Conservation (phyloP, 108 stramenopile species). For the Mediolabrus comicus region DNA sequence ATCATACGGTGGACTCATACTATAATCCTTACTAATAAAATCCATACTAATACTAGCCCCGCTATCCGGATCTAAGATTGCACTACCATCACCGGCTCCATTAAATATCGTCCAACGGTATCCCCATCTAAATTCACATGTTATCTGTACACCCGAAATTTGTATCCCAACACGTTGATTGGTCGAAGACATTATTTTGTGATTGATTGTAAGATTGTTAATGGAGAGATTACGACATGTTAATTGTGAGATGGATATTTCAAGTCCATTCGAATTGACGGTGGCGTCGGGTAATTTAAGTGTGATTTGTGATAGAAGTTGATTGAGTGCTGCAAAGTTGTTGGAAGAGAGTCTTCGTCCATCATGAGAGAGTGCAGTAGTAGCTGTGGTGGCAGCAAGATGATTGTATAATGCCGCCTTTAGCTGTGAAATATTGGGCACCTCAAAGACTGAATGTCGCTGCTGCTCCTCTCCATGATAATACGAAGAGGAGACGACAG, state of each 20-base stretch:
- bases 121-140: conserved; percentile 36
- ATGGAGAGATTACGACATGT: conserved; percentile 16
- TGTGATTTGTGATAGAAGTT: conserved; percentile 24
- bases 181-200: conserved; percentile 12
- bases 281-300: conserved; percentile 36
- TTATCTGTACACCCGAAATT: conserved; percentile 22
- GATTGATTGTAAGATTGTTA: conserved; percentile 15
- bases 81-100: conserved; percentile 19
- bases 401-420: background rate
- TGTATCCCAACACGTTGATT: conserved; percentile 7
- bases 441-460: background rate
- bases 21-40: conserved; percentile 47
- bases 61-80: conserved; percentile 12
- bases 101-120: conserved; percentile 45
- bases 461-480: too few species aligned
- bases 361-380: background rate
- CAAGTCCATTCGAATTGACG: conserved; percentile 25
- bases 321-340: conserved; percentile 35
- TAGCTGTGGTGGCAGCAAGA: background rate
- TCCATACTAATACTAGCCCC: conserved; percentile 33
- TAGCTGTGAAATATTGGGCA: background rate
- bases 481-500: too few species aligned
- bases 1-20: conserved; percentile 37
- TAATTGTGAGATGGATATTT: conserved; percentile 38
- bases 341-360: background rate